phyloP scores from a whole-genome alignment of 2,329 filamentous ascomycete genomes.

The Alternaria ventricosa region DNA sequence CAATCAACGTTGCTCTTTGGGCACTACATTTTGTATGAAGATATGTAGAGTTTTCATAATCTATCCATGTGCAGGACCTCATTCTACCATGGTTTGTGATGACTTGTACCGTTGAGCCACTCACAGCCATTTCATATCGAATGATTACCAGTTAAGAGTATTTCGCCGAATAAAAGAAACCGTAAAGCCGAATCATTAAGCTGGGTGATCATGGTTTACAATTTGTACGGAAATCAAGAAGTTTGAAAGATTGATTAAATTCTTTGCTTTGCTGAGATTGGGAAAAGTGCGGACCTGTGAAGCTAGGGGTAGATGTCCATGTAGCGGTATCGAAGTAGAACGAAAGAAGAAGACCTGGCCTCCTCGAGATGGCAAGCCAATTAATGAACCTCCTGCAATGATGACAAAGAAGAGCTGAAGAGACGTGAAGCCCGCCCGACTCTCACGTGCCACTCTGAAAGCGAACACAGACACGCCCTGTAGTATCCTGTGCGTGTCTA shows the following conservation, averaged over 20 bases:
- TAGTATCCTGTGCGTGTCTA: no score
- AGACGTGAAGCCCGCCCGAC: not conserved
- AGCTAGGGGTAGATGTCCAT: not conserved
- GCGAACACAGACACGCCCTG: not conserved
- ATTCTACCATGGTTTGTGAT: not conserved
- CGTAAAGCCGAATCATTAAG: not conserved
- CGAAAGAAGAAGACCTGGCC: not conserved
- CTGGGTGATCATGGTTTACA: not conserved
- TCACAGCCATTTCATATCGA: not conserved
- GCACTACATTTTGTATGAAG: not conserved
- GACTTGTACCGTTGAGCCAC: not conserved
- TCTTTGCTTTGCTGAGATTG: not conserved
- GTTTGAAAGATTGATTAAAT: not conserved
- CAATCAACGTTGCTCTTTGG: not conserved
- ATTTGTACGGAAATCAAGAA: not conserved
- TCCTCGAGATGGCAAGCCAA: not conserved
- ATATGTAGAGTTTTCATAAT: not conserved
- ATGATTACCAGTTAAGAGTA: not conserved
- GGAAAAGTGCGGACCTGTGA: not conserved
- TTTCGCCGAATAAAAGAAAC: not conserved
- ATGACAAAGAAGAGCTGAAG: not conserved
- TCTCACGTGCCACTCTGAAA: not conserved
- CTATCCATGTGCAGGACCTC: not conserved
- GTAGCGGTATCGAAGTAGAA: not conserved
- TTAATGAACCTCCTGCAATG: not conserved